Percentiles rank a stretch among this genome's conserved stretches.
Evolutionary conservation across 2,329 filamentous ascomycete species (phyloP).

Genomic region (Leptoxyphium fumago): DNA sequence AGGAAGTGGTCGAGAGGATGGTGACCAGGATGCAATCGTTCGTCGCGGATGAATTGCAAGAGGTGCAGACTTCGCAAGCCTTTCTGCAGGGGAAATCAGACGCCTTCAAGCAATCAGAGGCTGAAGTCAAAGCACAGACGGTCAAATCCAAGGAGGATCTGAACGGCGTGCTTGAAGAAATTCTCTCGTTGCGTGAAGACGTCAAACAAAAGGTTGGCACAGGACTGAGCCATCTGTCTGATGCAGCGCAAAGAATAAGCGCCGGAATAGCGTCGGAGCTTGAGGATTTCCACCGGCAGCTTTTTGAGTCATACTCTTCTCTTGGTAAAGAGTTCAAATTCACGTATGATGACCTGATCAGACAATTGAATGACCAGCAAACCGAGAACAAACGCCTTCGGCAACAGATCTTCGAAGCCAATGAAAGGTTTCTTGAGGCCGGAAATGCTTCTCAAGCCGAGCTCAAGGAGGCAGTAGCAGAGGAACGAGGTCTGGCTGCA

Average conservation of each 20-base stretch:
- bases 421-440: slow-evolving; percentile 50
- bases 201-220: slow-evolving; percentile 77
- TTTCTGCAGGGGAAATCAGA: slow-evolving; percentile 56
- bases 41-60: slow-evolving; percentile 57
- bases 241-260: slow-evolving; percentile 75
- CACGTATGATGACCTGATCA: slow-evolving; percentile 68
- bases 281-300: slow-evolving; percentile 65
- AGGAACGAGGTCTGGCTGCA: slow-evolving; percentile 59
- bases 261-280: slow-evolving; percentile 80
- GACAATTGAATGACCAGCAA: slow-evolving; percentile 61
- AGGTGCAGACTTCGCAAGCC: slow-evolving; percentile 53
- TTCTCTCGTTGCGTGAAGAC: slow-evolving; percentile 74
- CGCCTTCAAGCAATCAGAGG: slow-evolving; percentile 52
- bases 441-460: slow-evolving; percentile 51
- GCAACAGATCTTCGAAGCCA: slow-evolving; percentile 56
- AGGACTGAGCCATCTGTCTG: slow-evolving; percentile 68
- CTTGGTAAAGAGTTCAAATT: slow-evolving; percentile 76
- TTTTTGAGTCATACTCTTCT: slow-evolving; percentile 70
- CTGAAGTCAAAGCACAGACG: slow-evolving; percentile 53
- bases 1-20: slow-evolving; percentile 51
- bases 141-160: slow-evolving; percentile 64
- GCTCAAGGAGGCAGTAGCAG: slow-evolving; percentile 55
- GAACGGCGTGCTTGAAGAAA: slow-evolving; percentile 83
- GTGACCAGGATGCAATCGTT: slow-evolving; percentile 62
- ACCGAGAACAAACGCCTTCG: slow-evolving; percentile 60